Conservation (phyloP, 352 stramenopile genomes). For the Globisporangium cystogenes region DNA sequence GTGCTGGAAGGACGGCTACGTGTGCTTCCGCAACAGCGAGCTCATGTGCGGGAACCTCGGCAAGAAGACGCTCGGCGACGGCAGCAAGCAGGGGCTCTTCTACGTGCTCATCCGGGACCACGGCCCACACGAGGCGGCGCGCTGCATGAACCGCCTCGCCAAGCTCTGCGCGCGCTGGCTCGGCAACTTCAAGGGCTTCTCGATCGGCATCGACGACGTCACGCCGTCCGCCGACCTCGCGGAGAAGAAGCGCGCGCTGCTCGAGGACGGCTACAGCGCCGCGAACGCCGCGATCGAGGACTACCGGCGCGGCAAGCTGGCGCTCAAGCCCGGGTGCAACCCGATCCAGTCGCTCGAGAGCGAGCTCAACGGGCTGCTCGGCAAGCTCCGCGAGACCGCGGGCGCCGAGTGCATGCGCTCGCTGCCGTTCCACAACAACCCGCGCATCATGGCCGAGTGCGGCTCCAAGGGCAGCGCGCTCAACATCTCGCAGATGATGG, state of each 20-base stretch:
- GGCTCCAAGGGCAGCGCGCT: constrained; percentile 98
- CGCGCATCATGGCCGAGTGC: constrained; percentile 98
- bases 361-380: constrained; percentile 97
- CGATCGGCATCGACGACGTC: constrained; percentile 99
- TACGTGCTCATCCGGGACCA: constrained; percentile 98
- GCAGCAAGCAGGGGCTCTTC: constrained; percentile 97
- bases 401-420: constrained; percentile 98
- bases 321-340: constrained; percentile 96
- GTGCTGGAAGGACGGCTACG: constrained; percentile 98
- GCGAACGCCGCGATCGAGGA: constrained; percentile 91
- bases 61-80: constrained; percentile 98
- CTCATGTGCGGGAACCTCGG: constrained; percentile 97
- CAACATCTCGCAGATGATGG: constrained; percentile 99
- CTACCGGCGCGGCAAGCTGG: constrained; percentile 93
- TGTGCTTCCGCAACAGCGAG: constrained; percentile 96
- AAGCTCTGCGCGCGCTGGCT: constrained; percentile 98
- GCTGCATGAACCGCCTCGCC: constrained; percentile 97
- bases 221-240: constrained; percentile 94
- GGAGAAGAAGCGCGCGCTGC: constrained; percentile 93
- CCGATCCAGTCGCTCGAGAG: constrained; percentile 97
- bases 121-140: constrained; percentile 86
- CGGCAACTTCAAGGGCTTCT: constrained; percentile 97
- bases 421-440: constrained; percentile 96
- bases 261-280: constrained; percentile 82
- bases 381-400: constrained; percentile 96